Evolutionary conservation across 108 stramenopile species (phyloP).

Genomic region (Skeletonema costatum): DNA sequence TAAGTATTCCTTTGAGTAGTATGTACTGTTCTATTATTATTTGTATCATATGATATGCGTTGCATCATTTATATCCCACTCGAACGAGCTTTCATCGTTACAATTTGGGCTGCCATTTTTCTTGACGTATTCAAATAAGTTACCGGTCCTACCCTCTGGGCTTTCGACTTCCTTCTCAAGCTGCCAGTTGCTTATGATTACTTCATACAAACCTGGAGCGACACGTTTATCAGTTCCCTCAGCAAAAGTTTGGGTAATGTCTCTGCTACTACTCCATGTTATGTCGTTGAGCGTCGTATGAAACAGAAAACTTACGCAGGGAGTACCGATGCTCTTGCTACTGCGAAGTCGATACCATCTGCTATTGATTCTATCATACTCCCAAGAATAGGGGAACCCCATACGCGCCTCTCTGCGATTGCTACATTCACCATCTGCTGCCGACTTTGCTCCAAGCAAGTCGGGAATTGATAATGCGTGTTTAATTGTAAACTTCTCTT

Average conservation of each 20-base stretch:
- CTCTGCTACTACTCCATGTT: neutral
- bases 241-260: neutral
- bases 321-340: slow-evolving; percentile 31
- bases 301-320: slow-evolving; percentile 5
- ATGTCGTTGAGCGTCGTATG: neutral
- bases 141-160: neutral
- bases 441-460: neutral
- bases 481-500: neutral
- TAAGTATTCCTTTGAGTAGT: neutral
- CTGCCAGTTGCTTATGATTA: neutral
- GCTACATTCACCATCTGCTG: slow-evolving; percentile 14
- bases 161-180: slow-evolving; percentile 4
- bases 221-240: too few species aligned
- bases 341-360: slow-evolving; percentile 20
- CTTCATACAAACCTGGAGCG: neutral
- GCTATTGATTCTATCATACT: slow-evolving; percentile 21
- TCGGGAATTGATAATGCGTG: slow-evolving; percentile 6
- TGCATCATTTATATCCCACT: slow-evolving; percentile 5
- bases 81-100: neutral
- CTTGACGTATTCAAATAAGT: neutral
- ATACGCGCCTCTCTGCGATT: slow-evolving; percentile 13
- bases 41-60: slow-evolving; percentile 4
- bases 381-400: slow-evolving; percentile 34
- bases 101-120: neutral
- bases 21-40: neutral